A percentile compares a stretch with the other conserved stretches of the same genome.
Conservation (phyloP, 176 grass and related monocot genomes). For the Musa itinerans region DNA sequence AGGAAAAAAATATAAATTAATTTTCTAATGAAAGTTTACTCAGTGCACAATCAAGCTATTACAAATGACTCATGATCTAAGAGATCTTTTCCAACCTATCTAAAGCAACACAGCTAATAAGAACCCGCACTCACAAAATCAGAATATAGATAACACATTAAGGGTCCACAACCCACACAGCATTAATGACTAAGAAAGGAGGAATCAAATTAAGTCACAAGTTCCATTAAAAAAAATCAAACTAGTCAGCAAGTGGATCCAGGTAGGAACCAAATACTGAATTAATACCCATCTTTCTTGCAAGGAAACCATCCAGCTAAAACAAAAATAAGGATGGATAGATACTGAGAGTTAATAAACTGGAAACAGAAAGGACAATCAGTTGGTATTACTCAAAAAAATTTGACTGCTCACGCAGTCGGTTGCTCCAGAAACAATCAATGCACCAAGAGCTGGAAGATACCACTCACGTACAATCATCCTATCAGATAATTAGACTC, state of each 20-base stretch:
- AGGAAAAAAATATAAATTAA: no score
- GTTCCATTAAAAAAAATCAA: conserved; percentile 18
- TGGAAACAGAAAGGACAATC: background rate
- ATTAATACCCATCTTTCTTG: conserved; percentile 90
- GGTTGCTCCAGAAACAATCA: conserved; percentile 67
- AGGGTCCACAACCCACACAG: background rate
- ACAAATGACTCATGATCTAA: conserved; percentile 52
- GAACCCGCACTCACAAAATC: conserved; percentile 41
- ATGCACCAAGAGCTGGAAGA: conserved; percentile 66
- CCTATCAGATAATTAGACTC: conserved; percentile 30
- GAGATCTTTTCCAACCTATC: conserved; percentile 75
- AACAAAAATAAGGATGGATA: conserved; percentile 20
- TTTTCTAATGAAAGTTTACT: background rate
- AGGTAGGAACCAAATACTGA: conserved; percentile 88
- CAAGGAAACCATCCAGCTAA: conserved; percentile 89
- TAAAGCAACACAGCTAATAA: conserved; percentile 72
- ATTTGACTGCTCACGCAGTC: conserved; percentile 67
- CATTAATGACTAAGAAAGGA: background rate
- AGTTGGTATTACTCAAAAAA: background rate
- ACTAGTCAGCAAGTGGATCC: conserved; percentile 91
- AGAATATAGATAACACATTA: background rate
- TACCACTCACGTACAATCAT: conserved; percentile 91
- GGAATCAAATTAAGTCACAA: background rate
- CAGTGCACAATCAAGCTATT: background rate
- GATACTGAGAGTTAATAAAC: conserved; percentile 12